Base-by-base conservation (phyloP, 148 eudicot genomes). In the Rhododendron griersonianum region DNA sequence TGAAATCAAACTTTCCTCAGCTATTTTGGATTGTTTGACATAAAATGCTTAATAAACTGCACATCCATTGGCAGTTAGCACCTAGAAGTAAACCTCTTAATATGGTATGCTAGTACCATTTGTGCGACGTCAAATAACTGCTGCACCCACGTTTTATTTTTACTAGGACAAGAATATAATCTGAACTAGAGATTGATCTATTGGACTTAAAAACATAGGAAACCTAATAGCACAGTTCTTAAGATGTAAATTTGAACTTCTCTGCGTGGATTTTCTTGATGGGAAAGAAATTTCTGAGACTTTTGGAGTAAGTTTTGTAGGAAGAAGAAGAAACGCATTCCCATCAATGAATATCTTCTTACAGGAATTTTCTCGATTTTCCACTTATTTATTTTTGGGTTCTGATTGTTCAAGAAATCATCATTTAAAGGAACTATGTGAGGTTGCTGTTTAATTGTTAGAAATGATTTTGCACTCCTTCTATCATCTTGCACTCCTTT, bases 111-210 rank as follows among this genome's bases (percentile, higher is more conserved):
- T n/a, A n/a, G n/a, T n/a, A n/a, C n/a, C n/a, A n/a, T n/a, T n/a
- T n/a, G n/a, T n/a, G n/a, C n/a, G n/a, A n/a, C n/a, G 50, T 83
- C 19, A 83, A 55, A 21, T 83, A 69, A 45, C 51, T 82, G 47
- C 84, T 33, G 18, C 7, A 16, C 63, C 55, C 33, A 80, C 13
- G 25, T 21, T 23, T 76, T 77, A 41, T 41, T 77, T 19, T 2
- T 18, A 0, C 39, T 37, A 11, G 13, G 30, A 78, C 28, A 21
- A 78, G 30, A 7, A 45, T 45, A 25, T 80, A 51, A 80, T 80
- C 7, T 51, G 25, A 50, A 50, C 21, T 13, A 51, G 13, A 50
- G 39, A 30, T 33, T 25, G 16, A 15, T n/a, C 11, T 45, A n/a
- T 78, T 6, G n/a, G 81, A 44, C 81, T 78, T 47, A 15, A 23